phyloP scores from a whole-genome alignment of 2,329 filamentous ascomycete species.

The Tetracladium maxilliforme region DNA sequence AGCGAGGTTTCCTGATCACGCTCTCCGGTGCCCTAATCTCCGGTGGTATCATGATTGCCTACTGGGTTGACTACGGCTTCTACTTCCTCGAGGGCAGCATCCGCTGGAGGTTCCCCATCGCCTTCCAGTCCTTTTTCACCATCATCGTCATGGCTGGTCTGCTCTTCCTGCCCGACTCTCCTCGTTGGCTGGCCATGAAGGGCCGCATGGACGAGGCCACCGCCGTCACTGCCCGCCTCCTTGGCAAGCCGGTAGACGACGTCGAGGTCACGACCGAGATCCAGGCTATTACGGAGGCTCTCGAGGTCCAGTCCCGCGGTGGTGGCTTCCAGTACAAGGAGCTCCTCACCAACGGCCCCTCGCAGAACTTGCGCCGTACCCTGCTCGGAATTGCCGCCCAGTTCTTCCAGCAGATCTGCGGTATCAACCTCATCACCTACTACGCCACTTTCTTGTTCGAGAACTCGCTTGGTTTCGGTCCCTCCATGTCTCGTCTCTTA shows the following conservation, averaged over 20 bases:
- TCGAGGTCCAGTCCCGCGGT: conserved; percentile 27
- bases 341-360: conserved; percentile 32
- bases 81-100: conserved; percentile 31
- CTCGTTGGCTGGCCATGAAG: conserved; percentile 28
- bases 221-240: conserved; percentile 24
- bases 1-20: conserved; percentile 45
- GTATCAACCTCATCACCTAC: conserved; percentile 26
- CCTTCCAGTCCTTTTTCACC: conserved; percentile 42
- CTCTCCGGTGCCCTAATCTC: conserved; percentile 43
- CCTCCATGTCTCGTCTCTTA: conserved; percentile 32
- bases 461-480: conserved; percentile 27
- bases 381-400: conserved; percentile 31
- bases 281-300: conserved; percentile 39
- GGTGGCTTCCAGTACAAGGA: conserved; percentile 22
- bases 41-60: conserved; percentile 38
- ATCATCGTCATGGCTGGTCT: conserved; percentile 38
- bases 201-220: conserved; percentile 26
- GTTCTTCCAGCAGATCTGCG: conserved; percentile 33
- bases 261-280: conserved; percentile 39
- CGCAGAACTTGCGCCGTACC: conserved; percentile 37
- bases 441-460: conserved; percentile 34
- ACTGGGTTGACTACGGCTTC: conserved; percentile 46
- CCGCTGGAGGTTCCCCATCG: conserved; percentile 46
- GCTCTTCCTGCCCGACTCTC: conserved; percentile 35
- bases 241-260: conserved; percentile 25